These are phyloP conservation scores for Magnaporthales sp. DNA, from an alignment of 2,329 filamentous ascomycete genomes.

Conservation along the genomic window DNA sequence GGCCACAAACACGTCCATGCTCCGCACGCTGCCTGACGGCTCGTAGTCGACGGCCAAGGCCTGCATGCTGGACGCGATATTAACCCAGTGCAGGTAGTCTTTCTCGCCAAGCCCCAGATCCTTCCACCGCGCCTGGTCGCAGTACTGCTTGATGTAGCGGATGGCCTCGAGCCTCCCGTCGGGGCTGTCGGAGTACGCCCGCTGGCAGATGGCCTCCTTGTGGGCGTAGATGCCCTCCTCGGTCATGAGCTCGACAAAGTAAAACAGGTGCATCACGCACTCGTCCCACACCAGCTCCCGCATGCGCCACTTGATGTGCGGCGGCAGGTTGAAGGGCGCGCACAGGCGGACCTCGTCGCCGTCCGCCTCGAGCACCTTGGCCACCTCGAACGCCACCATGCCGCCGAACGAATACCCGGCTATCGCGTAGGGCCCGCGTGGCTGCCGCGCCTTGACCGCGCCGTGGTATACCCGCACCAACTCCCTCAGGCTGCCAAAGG, in stretches of 20 bases:
- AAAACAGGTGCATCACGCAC: conserved; percentile 28
- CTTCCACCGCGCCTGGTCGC: conserved; percentile 11
- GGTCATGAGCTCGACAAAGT: conserved; percentile 29
- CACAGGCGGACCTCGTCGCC: conserved; percentile 32
- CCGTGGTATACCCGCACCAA: conserved; percentile 27
- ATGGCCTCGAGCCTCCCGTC: conserved; percentile 1
- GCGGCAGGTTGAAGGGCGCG: conserved; percentile 37
- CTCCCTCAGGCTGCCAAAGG: conserved; percentile 29
- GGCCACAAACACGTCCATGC: conserved; percentile 33
- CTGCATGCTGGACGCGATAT: conserved; percentile 26
- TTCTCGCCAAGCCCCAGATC: conserved; percentile 21
- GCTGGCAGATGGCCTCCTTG: conserved; percentile 10
- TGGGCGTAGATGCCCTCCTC: conserved; percentile 19
- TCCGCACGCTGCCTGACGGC: conserved; percentile 24
- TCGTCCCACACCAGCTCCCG: conserved; percentile 26
- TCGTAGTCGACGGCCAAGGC: conserved; percentile 32
- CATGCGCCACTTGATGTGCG: conserved; percentile 35
- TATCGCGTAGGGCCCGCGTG: conserved; percentile 40
- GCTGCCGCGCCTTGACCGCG: conserved; percentile 32
- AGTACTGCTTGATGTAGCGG: conserved; percentile 1
- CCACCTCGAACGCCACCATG: conserved; percentile 40
- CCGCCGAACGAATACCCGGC: conserved; percentile 42
- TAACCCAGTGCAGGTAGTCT: conserved; percentile 23
- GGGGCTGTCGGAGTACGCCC: background rate
- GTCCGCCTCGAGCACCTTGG: conserved; percentile 31